Base-by-base conservation (phyloP, 208 protist genomes). In the Borovskyia barvae region DNA sequence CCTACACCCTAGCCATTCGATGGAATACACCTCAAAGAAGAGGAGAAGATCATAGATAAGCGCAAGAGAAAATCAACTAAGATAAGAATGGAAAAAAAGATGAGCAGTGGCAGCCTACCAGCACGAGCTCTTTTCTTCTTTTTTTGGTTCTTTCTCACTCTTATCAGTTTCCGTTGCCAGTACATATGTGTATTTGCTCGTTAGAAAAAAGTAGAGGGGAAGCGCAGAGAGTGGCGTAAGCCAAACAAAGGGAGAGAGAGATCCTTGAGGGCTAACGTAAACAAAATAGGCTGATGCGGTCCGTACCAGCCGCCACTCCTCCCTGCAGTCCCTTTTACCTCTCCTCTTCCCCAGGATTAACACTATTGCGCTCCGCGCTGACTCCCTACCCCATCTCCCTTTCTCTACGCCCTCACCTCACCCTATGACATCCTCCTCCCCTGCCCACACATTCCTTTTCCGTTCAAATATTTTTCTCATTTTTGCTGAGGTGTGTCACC, bases 371-470 rank as follows among this genome's bases (percentile, higher is more conserved):
- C n/a, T n/a, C n/a, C n/a, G n/a, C n/a, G n/a, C n/a, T n/a, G n/a
- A n/a, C n/a, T n/a, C n/a, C n/a, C n/a, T n/a, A n/a, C n/a, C n/a
- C n/a, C n/a, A n/a, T n/a, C n/a, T n/a, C n/a, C n/a, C n/a, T n/a
- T 40, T 57, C 37, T 56, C 32, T 56, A n/a, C 32, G 4, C 12
- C 19, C 15, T 54, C 11, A 42, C 17, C 35, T 56, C 24, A 19
- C 19, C 12, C 14, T 40, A 11, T 56, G 1, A 20, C 24, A 40
- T 56, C 35, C 45, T 45, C 8, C 2, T n/a, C n/a, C n/a, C n/a
- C n/a, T n/a, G n/a, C n/a, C n/a, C n/a, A n/a, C n/a, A n/a, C n/a
- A n/a, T n/a, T 50, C 17, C 24, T 53, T 52, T 30, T 42, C 4
- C 22, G 29, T 36, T 48, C 2, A 4, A 32, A n/a, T 42, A 37